Base-by-base conservation (phyloP, 441 rosid species). In the Bruguiera hainesii region DNA sequence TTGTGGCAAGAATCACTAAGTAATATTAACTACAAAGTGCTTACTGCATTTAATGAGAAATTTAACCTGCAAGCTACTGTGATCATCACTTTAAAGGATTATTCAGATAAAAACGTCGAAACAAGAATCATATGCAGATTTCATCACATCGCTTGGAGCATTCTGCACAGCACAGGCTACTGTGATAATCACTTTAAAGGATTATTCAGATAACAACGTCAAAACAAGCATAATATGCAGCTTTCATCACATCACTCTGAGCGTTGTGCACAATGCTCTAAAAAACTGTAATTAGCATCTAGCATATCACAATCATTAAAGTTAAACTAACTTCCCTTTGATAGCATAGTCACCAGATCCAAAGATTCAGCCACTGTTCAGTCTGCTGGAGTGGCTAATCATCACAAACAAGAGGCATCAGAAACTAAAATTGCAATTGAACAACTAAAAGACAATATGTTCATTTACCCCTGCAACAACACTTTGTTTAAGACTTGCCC, bases 61-160 rank as follows among this genome's bases (percentile, higher is more conserved):
- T 65, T 63, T 72, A 67, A 94, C 99, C 99, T 94, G 99, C 88
- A 94, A 69, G 87, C 88, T 93, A 78, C 90, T 85, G 72, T 91
- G 96, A 78, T 94, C 98, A 23, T 23, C 23, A 23, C 23, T 23
- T 23, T 23, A 23, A 23, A 23, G 23, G 23, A 23, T 23, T 23
- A 23, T 23, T 23, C 23, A 23, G 23, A 23, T 23, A 23, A 23
- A 23, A 23, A 23, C 23, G 23, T 23, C 23, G 23, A 23, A 23
- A 23, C 23, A 23, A 23, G 23, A 23, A 23, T 23, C 23, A 23
- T 23, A 23, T 23, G 0, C 23, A 23, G 23, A 23, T 23, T 23
- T 23, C 23, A 23, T 23, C 23, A 23, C 23, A 23, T 23, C 23
- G 23, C 23, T 23, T 23, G 23, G 23, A 23, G 23, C 23, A 23